A percentile compares a stretch with the other conserved stretches of the same genome.
Evolutionary conservation across 208 protist species (phyloP).

Genomic region (Acanthamoeba rhysodes): DNA sequence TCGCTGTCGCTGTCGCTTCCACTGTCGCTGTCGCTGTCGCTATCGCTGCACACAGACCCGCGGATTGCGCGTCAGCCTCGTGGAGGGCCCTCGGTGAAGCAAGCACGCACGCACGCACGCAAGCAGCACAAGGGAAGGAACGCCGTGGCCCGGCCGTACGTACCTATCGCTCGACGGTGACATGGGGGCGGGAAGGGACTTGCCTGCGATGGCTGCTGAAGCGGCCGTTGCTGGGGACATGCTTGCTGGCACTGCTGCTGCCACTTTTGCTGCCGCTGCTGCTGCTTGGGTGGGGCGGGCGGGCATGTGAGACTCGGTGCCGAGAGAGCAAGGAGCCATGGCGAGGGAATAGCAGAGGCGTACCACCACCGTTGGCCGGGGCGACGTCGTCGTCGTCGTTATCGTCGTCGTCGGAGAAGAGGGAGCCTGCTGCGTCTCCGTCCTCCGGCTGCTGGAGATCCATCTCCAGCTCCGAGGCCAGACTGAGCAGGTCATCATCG

Average conservation of each 20-base stretch:
- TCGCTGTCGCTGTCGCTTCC: not conserved
- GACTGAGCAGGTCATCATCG: not conserved
- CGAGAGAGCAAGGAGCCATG: no score
- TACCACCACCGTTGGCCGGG: not conserved
- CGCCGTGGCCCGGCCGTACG: no score
- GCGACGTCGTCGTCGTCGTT: not conserved
- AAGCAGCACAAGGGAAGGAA: no score
- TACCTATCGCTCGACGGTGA: not conserved
- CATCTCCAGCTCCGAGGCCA: slow-evolving; percentile 32
- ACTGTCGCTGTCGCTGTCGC: not conserved
- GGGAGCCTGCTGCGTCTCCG: not conserved
- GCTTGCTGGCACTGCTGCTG: no score
- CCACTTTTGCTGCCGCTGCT: no score
- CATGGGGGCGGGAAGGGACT: not conserved
- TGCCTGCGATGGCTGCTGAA: not conserved
- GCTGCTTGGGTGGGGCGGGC: not conserved
- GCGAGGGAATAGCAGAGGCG: no score
- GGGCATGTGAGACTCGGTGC: not conserved
- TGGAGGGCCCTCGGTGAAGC: no score
- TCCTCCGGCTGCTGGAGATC: not conserved
- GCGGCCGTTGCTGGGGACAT: not conserved
- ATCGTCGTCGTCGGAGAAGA: slow-evolving; percentile 9
- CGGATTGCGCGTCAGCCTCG: not conserved
- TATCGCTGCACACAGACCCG: not conserved
- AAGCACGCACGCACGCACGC: no score